Evolutionary conservation across 768 basidiomycete species (phyloP), one percentile per base, ranked within the genome.

Genomic region (Mycena kentingensis): DNA sequence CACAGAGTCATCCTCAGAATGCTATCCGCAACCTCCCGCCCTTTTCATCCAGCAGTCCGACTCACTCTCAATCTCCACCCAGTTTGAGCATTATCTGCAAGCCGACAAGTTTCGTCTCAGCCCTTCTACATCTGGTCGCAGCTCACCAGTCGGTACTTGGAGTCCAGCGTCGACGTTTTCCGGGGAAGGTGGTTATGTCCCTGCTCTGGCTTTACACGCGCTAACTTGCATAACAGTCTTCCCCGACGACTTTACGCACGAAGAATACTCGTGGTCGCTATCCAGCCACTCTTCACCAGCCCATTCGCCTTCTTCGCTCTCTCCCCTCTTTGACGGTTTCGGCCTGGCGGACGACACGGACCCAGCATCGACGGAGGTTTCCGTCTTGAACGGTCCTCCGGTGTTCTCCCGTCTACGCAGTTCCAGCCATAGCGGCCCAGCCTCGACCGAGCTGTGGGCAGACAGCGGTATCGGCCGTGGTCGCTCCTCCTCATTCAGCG

Each of bases 161-260:
- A 59, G 57, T 36, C 57, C 57, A 10, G 57, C 41, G 1, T 59
- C 57, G 1, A 59, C 49, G 43, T 58, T 38, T 46, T 59, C 53
- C 21, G 57, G 57, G 22, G 57, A 59, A 35, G 38, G 57, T 52
- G 26, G n/a, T 26, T 38, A 22, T n/a, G 15, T 27, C 3, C 6
- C 12, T 18, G n/a, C 19, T 12, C 32, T 4, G n/a, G n/a, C 15
- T 16, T 35, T 15, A n/a, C n/a, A n/a, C 10, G 43, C n/a, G n/a
- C n/a, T n/a, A n/a, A 32, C 35, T 25, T 31, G n/a, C n/a, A 38
- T 49, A 25, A n/a, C 18, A 59, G 58, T 59, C 27, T 58, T 41
- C 37, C 54, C 58, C 15, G 58, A 60, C 21, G 53, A 54, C 24
- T 37, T 25, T 22, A 27, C 34, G 10, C 27, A 39, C n/a, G 58